Percentiles rank a stretch among this genome's conserved stretches.
phyloP scores from a whole-genome alignment of 768 basidiomycete genomes.

The Multifurca ochricompacta region DNA sequence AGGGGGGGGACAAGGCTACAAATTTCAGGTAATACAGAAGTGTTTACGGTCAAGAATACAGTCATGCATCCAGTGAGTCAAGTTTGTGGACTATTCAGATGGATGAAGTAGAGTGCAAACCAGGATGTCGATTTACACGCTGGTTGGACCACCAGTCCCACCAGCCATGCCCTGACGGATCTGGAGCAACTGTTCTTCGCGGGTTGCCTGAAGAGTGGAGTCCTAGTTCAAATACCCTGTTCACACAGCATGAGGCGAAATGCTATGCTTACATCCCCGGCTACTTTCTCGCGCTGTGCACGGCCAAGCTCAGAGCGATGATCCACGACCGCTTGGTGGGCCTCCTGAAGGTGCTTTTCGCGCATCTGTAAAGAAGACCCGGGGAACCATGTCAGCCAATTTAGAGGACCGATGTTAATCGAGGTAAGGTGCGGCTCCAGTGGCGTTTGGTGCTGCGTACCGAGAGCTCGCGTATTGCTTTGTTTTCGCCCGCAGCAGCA shows the following conservation, averaged over 20 bases:
- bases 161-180: neutral
- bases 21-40: neutral
- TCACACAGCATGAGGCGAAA: no score
- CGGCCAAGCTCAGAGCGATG: conserved; percentile 24
- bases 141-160: neutral
- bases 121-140: neutral
- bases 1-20: neutral
- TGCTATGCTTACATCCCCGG: conserved; percentile 27
- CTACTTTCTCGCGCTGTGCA: conserved; percentile 25
- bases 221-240: neutral
- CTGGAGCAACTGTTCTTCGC: neutral
- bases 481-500: conserved; percentile 36
- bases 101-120: no score
- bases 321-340: conserved; percentile 24
- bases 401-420: neutral
- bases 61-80: neutral
- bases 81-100: neutral
- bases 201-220: neutral
- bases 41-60: neutral
- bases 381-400: neutral
- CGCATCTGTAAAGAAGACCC: conserved; percentile 23
- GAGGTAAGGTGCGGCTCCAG: neutral
- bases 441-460: conserved; percentile 25
- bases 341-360: conserved; percentile 24
- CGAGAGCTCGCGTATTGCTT: conserved; percentile 38